These are phyloP conservation scores for Vitis labrusca DNA, from an alignment of 164 flowering plant genomes.

Conservation along the genomic window DNA sequence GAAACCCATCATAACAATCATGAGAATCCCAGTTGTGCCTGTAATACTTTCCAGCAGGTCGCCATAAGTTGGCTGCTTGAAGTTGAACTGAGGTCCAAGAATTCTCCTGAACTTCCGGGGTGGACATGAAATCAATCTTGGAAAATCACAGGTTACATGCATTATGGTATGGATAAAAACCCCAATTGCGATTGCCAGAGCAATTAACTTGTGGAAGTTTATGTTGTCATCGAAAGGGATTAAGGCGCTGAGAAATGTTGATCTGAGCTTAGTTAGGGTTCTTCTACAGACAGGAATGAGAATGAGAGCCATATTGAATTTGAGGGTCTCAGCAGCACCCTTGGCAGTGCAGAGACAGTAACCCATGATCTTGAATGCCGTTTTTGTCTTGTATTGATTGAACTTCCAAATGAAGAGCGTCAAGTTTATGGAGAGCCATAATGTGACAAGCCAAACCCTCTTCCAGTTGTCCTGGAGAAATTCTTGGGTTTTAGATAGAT, in stretches of 20 bases:
- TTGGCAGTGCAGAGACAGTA: conserved; percentile 84
- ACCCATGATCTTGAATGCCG: conserved; percentile 59
- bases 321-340: conserved; percentile 81
- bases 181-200: conserved; percentile 51
- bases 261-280: conserved; percentile 75
- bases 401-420: conserved; percentile 68
- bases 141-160: conserved; percentile 72
- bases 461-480: conserved; percentile 65
- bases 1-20: conserved; percentile 66
- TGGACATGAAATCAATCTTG: conserved; percentile 43
- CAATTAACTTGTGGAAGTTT: conserved; percentile 86
- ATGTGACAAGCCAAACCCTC: conserved; percentile 60
- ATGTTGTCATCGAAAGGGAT: conserved; percentile 91
- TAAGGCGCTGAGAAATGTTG: conserved; percentile 52
- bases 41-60: conserved; percentile 33
- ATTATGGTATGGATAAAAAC: conserved; percentile 39
- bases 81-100: conserved; percentile 48
- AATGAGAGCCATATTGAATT: conserved; percentile 90
- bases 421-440: conserved; percentile 54
- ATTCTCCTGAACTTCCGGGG: conserved; percentile 25
- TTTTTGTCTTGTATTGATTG: conserved; percentile 20
- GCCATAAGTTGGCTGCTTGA: conserved; percentile 59
- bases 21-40: conserved; percentile 64
- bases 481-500: conserved; percentile 35
- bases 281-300: conserved; percentile 85